Conservation (phyloP, 164 flowering plant species). For the Vitis cinerea region DNA sequence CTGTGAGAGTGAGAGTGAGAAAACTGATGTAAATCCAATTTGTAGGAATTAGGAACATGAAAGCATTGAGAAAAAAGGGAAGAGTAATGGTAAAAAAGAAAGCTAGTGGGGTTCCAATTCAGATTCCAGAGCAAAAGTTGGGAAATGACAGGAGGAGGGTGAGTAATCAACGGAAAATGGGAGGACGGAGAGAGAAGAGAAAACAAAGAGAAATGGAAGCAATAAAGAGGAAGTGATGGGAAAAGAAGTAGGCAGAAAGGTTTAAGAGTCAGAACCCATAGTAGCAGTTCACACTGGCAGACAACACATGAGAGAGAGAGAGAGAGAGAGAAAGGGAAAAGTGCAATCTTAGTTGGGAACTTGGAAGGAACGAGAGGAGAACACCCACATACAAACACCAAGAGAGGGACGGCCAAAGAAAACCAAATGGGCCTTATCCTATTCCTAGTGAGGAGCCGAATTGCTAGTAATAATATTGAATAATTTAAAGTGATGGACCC, state of each 20-base stretch:
- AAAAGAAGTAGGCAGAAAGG: neutral
- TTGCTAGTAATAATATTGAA: slow-evolving; percentile 17
- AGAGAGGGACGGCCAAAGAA: slow-evolving; percentile 5
- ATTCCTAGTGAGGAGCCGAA: slow-evolving; percentile 9
- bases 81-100: neutral
- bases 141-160: neutral
- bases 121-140: neutral
- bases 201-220: slow-evolving; percentile 1
- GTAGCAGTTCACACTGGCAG: slow-evolving; percentile 12
- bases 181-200: neutral
- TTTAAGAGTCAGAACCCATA: neutral
- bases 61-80: neutral
- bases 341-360: slow-evolving; percentile 16
- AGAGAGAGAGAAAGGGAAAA: slow-evolving; percentile 8
- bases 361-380: slow-evolving; percentile 18
- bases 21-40: neutral
- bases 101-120: slow-evolving; percentile 3
- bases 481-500: slow-evolving; percentile 19
- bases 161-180: neutral
- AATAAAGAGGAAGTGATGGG: neutral
- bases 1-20: too few species aligned
- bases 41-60: neutral
- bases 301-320: slow-evolving; percentile 11
- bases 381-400: slow-evolving; percentile 25
- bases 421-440: slow-evolving; percentile 24